phyloP scores from a whole-genome alignment of 208 protist genomes.

The Leishmania gerbilli region DNA sequence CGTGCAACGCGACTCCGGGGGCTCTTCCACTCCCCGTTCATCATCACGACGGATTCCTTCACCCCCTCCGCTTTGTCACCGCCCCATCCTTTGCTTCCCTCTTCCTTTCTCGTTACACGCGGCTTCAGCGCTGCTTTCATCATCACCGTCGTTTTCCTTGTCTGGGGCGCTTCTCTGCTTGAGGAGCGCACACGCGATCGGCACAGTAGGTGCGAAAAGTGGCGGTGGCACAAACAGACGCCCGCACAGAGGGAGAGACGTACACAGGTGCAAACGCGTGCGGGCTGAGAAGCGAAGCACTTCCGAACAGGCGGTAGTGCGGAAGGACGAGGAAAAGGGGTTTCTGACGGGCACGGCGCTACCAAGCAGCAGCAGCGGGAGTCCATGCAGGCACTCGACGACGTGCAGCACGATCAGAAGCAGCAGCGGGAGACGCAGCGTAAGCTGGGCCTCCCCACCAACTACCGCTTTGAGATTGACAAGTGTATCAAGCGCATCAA shows the following conservation, averaged over 20 bases:
- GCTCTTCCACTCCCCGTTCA: background rate
- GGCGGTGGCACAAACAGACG: background rate
- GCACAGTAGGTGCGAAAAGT: background rate
- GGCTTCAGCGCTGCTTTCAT: background rate
- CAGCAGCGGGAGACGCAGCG: conserved; percentile 35
- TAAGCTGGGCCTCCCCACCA: conserved; percentile 84
- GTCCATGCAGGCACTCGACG: conserved; percentile 16
- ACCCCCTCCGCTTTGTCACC: background rate
- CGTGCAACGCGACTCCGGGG: background rate
- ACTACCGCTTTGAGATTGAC: conserved; percentile 99
- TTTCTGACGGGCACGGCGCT: background rate
- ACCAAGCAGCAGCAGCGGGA: background rate
- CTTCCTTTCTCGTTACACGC: background rate
- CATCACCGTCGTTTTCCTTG: background rate
- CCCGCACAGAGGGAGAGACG: background rate
- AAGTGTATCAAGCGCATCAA: conserved; percentile 97
- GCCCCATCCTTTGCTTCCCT: background rate
- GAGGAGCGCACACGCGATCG: background rate
- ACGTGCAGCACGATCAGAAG: conserved; percentile 18
- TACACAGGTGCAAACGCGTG: background rate
- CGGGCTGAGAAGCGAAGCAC: background rate
- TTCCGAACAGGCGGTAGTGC: background rate
- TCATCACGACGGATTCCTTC: background rate
- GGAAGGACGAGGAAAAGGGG: background rate
- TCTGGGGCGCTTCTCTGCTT: background rate